Conservation (phyloP, 768 basidiomycete species). For the Psilocybe azurescens region DNA sequence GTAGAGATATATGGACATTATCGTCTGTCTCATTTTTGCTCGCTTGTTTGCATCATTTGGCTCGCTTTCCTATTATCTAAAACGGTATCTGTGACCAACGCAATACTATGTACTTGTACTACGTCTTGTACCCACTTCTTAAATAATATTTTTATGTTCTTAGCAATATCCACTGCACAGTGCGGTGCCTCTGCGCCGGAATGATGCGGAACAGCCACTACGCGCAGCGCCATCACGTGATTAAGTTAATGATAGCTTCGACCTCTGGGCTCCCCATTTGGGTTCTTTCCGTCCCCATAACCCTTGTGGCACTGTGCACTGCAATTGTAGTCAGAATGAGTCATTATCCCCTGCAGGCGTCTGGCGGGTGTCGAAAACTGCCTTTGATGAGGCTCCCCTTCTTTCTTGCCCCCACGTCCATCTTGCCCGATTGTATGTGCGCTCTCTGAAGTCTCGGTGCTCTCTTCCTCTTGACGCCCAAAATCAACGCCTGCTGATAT, state of each 20-base stretch:
- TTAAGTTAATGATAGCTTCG: background rate
- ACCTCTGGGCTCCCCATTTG: constrained; percentile 2
- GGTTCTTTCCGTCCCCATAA: constrained; percentile 12
- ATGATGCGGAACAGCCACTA: background rate
- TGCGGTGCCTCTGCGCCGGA: background rate
- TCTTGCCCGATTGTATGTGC: background rate
- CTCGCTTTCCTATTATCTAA: background rate
- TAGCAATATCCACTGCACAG: too few relatives aligned
- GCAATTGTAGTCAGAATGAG: constrained; percentile 23
- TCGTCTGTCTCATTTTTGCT: constrained; percentile 3
- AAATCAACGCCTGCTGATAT: background rate
- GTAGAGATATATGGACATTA: constrained; percentile 11
- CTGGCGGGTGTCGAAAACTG: background rate
- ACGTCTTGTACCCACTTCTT: background rate
- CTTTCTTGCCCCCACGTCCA: background rate
- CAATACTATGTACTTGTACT: background rate
- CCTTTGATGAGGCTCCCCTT: background rate
- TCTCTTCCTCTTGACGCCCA: background rate
- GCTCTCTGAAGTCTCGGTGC: background rate
- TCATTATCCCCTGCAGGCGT: constrained; percentile 10
- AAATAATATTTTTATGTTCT: background rate
- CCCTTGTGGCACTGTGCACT: constrained; percentile 10
- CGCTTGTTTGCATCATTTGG: background rate
- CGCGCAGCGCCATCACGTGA: constrained; percentile 11
- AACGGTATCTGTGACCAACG: background rate